Evolutionary conservation across 2,329 filamentous ascomycete genomes (phyloP), one percentile per base, ranked within the genome.

Genomic region (Sporothrix schenckii): DNA sequence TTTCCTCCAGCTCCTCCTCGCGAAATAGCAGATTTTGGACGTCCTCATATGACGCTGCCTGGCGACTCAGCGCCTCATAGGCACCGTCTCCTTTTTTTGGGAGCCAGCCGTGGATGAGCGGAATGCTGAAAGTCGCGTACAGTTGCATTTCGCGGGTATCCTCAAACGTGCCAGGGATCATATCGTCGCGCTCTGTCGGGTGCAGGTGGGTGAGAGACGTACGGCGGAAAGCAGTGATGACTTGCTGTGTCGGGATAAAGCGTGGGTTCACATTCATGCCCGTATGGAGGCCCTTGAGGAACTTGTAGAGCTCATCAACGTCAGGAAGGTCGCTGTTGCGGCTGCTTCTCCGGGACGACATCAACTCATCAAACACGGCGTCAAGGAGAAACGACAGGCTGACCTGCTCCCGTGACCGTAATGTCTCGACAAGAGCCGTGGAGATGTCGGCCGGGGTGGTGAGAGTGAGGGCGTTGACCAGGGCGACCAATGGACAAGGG

Each of bases 221-320:
- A 66, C 81, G 83, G 77, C 83, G 84, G 60, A 84, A 83, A 2
- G 83, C 82, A 69, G 76, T 79, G 41, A 82, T 77, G 24, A 83
- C 79, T 16, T 85, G 82, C 9, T 80, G 77, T 0, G 83, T 85
- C 1, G 92, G 86, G 9, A 96, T 85, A 73, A 97, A 95, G 24
- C 91, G 88, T 2, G 95, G 95, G 74, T 99, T 99, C 70, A 98
- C 94, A 76, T 98, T 99, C 92, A 99, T 97, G 50, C 95, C 95
- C 0, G 94, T 98, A 75, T 97, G 93, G 2, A 99, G 82, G 58
- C 92, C 92, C 70, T 95, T 88, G 2, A 99, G 83, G 77, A 99
- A 99, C 7, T 86, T 85, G 78, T 97, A 97, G 1, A 99, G 84
- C 71, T 97, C 94, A 49, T 90, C 87, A 11, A 98, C 91, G 77